phyloP scores from a whole-genome alignment of 176 grass and related monocot species.

The Oryza nivara region DNA sequence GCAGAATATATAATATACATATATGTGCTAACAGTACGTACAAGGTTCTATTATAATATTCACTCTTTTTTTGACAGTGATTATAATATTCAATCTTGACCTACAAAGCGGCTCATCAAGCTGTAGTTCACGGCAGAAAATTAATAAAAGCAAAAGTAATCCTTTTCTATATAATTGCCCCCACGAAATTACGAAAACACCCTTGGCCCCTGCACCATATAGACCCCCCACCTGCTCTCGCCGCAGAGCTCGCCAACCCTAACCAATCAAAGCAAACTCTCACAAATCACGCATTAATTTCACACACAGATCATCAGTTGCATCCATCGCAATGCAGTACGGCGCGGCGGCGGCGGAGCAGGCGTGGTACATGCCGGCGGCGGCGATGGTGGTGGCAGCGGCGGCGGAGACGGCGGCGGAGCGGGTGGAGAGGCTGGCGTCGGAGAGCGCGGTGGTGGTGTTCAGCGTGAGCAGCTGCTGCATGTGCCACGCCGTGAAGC shows the following conservation, averaged over 20 bases:
- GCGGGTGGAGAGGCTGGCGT: conserved; percentile 80
- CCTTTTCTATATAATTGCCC: conserved; percentile 1
- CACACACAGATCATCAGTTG: no score
- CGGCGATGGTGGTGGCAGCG: neutral
- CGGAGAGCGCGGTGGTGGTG: conserved; percentile 94
- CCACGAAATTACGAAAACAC: conserved; percentile 16
- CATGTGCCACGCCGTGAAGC: conserved; percentile 99
- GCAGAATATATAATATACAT: neutral
- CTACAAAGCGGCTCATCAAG: neutral
- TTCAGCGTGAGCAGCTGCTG: conserved; percentile 99
- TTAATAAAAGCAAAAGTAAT: neutral
- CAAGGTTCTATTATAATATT: neutral
- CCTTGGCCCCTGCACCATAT: conserved; percentile 58
- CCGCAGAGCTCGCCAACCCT: conserved; percentile 41
- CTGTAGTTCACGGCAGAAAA: neutral
- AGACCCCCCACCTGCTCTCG: conserved; percentile 35
- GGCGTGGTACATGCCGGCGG: conserved; percentile 66
- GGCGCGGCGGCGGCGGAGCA: conserved; percentile 75
- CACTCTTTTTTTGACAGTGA: neutral
- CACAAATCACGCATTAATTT: neutral
- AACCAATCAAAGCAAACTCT: conserved; percentile 23
- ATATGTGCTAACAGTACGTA: neutral
- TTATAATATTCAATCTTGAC: neutral
- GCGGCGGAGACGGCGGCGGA: conserved; percentile 62
- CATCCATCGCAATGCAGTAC: conserved; percentile 67